phyloP scores from a whole-genome alignment of 768 basidiomycete species.

The Butyriboletus loyo region DNA sequence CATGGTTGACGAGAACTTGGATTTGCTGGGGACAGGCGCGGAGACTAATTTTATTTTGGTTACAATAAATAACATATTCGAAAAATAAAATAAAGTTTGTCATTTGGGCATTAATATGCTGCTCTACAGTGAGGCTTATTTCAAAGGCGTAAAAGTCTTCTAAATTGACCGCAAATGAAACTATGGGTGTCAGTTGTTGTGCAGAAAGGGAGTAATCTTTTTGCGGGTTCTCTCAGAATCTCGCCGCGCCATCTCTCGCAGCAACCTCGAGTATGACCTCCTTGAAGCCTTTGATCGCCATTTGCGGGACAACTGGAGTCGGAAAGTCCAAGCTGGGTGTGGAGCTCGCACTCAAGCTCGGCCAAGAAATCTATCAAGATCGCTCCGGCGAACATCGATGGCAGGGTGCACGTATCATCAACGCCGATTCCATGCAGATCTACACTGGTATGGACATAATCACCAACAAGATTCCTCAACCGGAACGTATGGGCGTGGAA shows the following conservation, averaged over 20 bases:
- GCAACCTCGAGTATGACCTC: conserved; percentile 25
- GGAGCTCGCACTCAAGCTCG: conserved; percentile 69
- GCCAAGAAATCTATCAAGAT: conserved; percentile 27
- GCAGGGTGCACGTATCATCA: conserved; percentile 75
- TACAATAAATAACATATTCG: background rate
- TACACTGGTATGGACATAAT: conserved; percentile 89
- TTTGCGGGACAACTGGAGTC: conserved; percentile 93
- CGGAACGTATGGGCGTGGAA: conserved; percentile 76
- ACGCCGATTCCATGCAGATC: conserved; percentile 97
- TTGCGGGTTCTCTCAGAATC: background rate
- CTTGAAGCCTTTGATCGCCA: conserved; percentile 67
- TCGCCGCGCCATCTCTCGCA: background rate
- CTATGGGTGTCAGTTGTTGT: background rate
- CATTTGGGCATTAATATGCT: background rate
- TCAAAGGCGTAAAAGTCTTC: background rate
- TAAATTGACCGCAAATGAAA: background rate
- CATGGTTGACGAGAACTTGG: conserved; percentile 23
- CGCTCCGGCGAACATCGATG: conserved; percentile 35
- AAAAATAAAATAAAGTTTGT: background rate
- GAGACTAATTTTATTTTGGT: background rate
- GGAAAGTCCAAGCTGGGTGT: conserved; percentile 94
- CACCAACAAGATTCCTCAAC: conserved; percentile 85
- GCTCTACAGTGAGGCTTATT: no score
- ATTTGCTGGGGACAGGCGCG: background rate
- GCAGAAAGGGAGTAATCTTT: background rate